Percentiles rank a stretch among this genome's conserved stretches.
Evolutionary conservation across 2,329 filamentous ascomycete genomes (phyloP).

Genomic region (Alternaria brassicae): DNA sequence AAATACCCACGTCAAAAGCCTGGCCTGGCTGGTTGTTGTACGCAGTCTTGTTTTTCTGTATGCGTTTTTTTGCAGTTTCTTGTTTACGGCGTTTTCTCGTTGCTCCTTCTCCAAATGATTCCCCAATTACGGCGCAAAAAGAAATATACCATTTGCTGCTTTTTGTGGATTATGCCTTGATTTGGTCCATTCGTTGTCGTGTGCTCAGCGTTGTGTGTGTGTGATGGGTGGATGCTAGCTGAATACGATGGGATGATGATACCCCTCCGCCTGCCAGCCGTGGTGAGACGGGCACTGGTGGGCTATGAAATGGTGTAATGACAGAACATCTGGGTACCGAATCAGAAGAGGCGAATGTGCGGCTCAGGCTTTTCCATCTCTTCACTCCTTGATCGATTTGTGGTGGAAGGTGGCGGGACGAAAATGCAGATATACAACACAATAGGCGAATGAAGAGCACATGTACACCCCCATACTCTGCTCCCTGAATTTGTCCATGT

Average conservation of each 20-base stretch:
- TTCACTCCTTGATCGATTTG: neutral
- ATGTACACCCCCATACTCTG: neutral
- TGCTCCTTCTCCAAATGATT: slow-evolving; percentile 45
- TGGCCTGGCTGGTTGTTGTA: slow-evolving; percentile 39
- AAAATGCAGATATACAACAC: neutral
- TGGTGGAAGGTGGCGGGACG: neutral
- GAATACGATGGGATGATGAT: slow-evolving; percentile 25
- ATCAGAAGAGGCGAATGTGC: slow-evolving; percentile 6
- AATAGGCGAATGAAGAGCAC: neutral
- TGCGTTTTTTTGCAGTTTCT: slow-evolving; percentile 27
- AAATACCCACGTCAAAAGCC: slow-evolving; percentile 41
- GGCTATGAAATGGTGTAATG: slow-evolving; percentile 17
- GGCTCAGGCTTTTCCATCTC: neutral
- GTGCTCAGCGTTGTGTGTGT: neutral
- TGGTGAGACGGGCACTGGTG: slow-evolving; percentile 34
- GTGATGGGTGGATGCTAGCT: neutral
- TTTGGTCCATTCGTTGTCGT: neutral
- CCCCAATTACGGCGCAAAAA: slow-evolving; percentile 49
- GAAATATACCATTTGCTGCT: slow-evolving; percentile 54
- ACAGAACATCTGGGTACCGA: neutral
- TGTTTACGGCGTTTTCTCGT: slow-evolving; percentile 22
- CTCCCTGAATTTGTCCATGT: neutral
- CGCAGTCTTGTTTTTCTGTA: slow-evolving; percentile 22
- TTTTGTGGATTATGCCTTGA: slow-evolving; percentile 16
- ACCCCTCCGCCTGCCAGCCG: slow-evolving; percentile 23